A percentile compares a stretch with the other conserved stretches of the same genome.
Conservation (phyloP, 2,329 filamentous ascomycete species). For the Fusarium secorum region DNA sequence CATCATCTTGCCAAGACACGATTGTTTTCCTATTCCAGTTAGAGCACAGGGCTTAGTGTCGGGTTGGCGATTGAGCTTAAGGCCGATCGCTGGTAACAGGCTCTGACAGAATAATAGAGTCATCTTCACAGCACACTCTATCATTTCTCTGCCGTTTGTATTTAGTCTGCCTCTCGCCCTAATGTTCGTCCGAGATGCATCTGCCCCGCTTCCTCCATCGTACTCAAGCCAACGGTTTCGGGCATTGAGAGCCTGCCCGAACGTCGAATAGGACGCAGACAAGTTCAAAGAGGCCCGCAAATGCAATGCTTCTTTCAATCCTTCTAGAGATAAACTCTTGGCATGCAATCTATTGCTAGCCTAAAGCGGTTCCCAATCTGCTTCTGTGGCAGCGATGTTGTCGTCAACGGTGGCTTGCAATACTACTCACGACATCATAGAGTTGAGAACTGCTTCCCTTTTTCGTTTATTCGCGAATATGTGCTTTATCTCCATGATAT, state of each 20-base stretch:
- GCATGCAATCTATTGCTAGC: not conserved
- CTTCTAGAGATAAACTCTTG: not conserved
- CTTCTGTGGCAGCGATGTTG: not conserved
- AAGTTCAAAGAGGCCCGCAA: not conserved
- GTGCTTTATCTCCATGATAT: not conserved
- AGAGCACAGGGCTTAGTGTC: not conserved
- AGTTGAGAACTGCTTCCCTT: conserved; percentile 28
- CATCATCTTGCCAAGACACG: conserved; percentile 17
- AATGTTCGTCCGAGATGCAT: not conserved
- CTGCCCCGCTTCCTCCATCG: not conserved
- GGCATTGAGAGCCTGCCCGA: not conserved
- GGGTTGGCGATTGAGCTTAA: not conserved
- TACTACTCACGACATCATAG: not conserved
- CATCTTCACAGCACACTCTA: accelerated
- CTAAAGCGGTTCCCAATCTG: not conserved
- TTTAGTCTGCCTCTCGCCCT: not conserved
- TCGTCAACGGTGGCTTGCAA: not conserved
- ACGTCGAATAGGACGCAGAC: not conserved
- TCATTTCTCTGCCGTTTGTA: accelerated
- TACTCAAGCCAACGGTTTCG: not conserved
- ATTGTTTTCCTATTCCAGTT: conserved; percentile 42
- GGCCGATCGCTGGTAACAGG: not conserved
- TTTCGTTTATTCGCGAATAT: not conserved
- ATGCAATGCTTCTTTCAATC: not conserved
- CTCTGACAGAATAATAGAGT: not conserved